phyloP scores from a whole-genome alignment of 768 basidiomycete genomes.

The Leccinum arenicola region DNA sequence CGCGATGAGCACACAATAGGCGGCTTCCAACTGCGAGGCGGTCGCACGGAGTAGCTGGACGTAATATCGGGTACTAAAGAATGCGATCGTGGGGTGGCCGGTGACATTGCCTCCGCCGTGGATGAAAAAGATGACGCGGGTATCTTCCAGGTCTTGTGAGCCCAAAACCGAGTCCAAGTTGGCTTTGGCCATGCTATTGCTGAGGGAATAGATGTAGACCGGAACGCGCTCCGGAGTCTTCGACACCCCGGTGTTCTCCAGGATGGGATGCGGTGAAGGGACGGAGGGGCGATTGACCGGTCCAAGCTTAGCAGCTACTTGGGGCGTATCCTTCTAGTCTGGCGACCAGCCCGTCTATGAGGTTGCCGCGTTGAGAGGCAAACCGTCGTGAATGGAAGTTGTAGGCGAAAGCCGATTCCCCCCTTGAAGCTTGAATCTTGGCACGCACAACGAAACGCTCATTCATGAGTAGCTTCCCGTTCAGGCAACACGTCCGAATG shows the following conservation, averaged over 20 bases:
- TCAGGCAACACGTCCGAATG: not conserved
- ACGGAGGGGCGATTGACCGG: too few species aligned
- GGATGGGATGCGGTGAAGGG: too few species aligned
- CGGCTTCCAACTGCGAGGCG: not conserved
- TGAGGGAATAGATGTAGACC: too few species aligned
- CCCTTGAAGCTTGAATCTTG: not conserved
- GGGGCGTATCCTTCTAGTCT: too few species aligned
- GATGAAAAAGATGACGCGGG: too few species aligned
- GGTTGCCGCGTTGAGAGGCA: too few species aligned
- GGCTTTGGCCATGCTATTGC: too few species aligned
- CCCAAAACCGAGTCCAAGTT: too few species aligned
- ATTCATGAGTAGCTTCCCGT: not conserved
- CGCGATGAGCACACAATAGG: slow-evolving; percentile 14
- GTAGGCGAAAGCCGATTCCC: not conserved
- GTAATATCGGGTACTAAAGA: slow-evolving; percentile 5
- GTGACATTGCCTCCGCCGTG: slow-evolving; percentile 10
- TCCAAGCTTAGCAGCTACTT: too few species aligned
- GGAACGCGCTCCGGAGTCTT: too few species aligned
- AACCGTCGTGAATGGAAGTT: not conserved
- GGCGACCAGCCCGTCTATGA: too few species aligned
- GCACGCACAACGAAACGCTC: not conserved
- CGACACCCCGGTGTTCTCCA: not conserved
- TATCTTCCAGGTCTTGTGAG: too few species aligned
- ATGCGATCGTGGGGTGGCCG: slow-evolving; percentile 15
- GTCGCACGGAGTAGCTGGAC: slow-evolving; percentile 9